Evolutionary conservation across 805 yeast genomes (phyloP).

Genomic region (Grigorovia transvaalensis): DNA sequence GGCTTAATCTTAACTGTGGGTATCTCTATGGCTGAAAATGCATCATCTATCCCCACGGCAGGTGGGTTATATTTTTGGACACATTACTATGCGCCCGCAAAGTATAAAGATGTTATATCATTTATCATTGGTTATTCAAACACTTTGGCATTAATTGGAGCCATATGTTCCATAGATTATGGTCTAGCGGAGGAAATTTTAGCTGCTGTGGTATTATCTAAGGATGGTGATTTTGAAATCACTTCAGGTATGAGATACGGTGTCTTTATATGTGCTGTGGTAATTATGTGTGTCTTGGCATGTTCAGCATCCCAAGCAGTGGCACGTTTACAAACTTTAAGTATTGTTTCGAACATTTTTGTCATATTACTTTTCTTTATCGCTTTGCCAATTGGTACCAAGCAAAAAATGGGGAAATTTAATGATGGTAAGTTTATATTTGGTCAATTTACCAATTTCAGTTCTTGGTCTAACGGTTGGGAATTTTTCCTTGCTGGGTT

Average conservation of each 20-base stretch:
- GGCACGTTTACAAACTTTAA: conserved; percentile 49
- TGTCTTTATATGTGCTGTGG: conserved; percentile 50
- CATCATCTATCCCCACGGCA: conserved; percentile 61
- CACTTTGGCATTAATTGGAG: conserved; percentile 56
- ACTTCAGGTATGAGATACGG: conserved; percentile 51
- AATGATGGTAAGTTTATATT: conserved; percentile 46
- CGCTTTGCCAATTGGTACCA: conserved; percentile 55
- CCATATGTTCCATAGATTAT: conserved; percentile 56
- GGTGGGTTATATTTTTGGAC: conserved; percentile 71
- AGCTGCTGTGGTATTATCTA: conserved; percentile 45
- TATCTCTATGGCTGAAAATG: conserved; percentile 52
- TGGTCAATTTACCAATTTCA: conserved; percentile 39
- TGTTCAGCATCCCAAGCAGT: conserved; percentile 46
- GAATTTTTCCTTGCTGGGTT: conserved; percentile 40
- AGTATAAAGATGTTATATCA: conserved; percentile 41
- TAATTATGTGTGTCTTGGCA: conserved; percentile 43
- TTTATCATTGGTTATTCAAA: conserved; percentile 60
- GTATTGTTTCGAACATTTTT: conserved; percentile 44
- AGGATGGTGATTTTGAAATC: conserved; percentile 45
- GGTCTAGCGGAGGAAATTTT: conserved; percentile 54
- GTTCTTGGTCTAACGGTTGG: conserved; percentile 54
- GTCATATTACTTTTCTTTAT: conserved; percentile 46
- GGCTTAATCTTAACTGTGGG: conserved; percentile 50
- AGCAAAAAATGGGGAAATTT: conserved; percentile 29
- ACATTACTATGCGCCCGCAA: conserved; percentile 52